phyloP scores from a whole-genome alignment of 2,329 filamentous ascomycete species.

The Alternaria metachromatica region DNA sequence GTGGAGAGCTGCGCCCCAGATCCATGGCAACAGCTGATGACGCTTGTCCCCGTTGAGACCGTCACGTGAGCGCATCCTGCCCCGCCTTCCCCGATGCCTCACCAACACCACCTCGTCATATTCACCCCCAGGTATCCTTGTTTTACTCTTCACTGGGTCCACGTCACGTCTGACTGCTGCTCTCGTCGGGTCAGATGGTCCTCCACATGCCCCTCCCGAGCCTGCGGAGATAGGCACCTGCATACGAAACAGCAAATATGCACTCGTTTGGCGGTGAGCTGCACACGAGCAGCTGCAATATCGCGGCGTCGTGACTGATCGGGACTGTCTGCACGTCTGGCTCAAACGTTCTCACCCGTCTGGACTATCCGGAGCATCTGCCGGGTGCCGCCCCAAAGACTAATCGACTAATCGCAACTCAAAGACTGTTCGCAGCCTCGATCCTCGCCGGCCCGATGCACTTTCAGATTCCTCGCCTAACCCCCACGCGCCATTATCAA shows the following conservation, averaged over 20 bases:
- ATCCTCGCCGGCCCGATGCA: conserved; percentile 20
- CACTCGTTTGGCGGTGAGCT: conserved; percentile 19
- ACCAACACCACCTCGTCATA: conserved; percentile 3
- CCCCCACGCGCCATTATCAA: conserved; percentile 50
- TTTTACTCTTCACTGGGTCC: conserved; percentile 13
- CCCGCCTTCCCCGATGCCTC: not conserved
- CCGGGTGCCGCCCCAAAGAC: conserved; percentile 3
- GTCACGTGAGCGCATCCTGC: conserved; percentile 22
- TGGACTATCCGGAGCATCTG: not conserved
- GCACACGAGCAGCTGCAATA: conserved; percentile 20
- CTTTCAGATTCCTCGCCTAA: conserved; percentile 19
- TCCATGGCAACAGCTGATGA: conserved; percentile 22
- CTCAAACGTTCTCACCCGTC: not conserved
- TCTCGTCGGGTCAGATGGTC: not conserved
- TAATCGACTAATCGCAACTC: not conserved
- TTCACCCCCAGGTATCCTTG: conserved; percentile 1
- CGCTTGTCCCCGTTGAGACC: conserved; percentile 9
- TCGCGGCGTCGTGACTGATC: not conserved
- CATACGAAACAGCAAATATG: conserved; percentile 1
- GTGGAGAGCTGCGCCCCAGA: conserved; percentile 19
- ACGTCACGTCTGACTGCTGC: conserved; percentile 24
- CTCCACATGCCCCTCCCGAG: not conserved
- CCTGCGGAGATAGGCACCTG: conserved; percentile 9
- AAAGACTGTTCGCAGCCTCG: conserved; percentile 12
- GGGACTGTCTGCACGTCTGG: not conserved